Evolutionary conservation across 2,329 filamentous ascomycete genomes (phyloP).

Genomic region (Claviceps purpurea): DNA sequence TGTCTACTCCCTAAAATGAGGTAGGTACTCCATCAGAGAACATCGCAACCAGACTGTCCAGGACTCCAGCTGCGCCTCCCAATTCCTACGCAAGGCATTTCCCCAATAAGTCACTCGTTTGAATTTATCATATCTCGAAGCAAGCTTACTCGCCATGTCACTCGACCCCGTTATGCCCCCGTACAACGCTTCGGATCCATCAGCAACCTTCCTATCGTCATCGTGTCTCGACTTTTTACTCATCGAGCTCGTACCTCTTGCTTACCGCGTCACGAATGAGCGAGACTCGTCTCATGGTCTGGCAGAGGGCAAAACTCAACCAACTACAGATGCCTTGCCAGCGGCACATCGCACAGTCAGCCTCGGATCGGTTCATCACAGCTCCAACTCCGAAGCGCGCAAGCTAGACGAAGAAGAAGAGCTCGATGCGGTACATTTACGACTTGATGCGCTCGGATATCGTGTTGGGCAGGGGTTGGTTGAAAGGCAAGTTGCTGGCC

Average conservation of each 20-base stretch:
- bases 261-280: conserved; percentile 71
- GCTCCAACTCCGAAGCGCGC: conserved; percentile 10
- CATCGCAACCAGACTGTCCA: neutral
- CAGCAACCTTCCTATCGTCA: conserved; percentile 62
- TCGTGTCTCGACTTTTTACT: conserved; percentile 89
- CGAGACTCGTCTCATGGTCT: conserved; percentile 34
- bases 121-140: neutral
- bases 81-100: too few species aligned
- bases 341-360: conserved; percentile 8
- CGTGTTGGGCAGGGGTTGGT: conserved; percentile 84
- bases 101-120: too few species aligned
- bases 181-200: conserved; percentile 60
- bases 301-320: conserved; percentile 8
- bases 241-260: conserved; percentile 92
- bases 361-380: conserved; percentile 12
- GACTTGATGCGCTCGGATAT: conserved; percentile 77
- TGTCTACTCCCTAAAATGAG: neutral
- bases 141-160: conserved; percentile 42
- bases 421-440: conserved; percentile 70
- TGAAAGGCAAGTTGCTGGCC: conserved; percentile 51
- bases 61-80: neutral
- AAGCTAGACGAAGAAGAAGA: conserved; percentile 60
- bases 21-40: neutral
- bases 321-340: conserved; percentile 8
- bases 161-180: conserved; percentile 58